Percentiles rank a stretch among this genome's conserved stretches.
Conservation (phyloP, 495 filamentous ascomycete species). For the Hypomontagnella monticulosa region DNA sequence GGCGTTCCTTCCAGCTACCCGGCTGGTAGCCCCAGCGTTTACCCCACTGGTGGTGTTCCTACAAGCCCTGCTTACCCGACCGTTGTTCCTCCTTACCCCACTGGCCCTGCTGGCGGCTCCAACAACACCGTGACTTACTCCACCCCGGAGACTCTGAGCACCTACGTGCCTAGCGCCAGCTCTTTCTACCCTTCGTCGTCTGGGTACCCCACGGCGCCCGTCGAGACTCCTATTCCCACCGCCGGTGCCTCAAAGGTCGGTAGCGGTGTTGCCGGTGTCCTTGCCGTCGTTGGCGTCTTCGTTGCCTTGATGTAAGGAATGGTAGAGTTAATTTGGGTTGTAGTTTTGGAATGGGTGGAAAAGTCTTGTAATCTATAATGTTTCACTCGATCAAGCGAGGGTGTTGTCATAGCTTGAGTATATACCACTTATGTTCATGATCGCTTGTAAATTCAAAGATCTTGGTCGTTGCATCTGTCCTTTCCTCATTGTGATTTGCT, state of each 20-base stretch:
- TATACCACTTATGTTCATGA: constrained; percentile 44
- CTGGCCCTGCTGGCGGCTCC: constrained; percentile 14
- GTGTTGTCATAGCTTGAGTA: constrained; percentile 35
- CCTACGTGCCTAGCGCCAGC: constrained; percentile 34
- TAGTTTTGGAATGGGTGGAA: constrained; percentile 9
- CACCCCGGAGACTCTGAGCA: constrained; percentile 23
- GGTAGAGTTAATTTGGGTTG: constrained; percentile 9
- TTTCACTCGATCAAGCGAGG: constrained; percentile 39
- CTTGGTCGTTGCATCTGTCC: constrained; percentile 22
- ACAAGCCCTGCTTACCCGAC: constrained; percentile 26
- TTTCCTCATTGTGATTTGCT: background rate
- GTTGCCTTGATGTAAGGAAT: constrained; percentile 36
- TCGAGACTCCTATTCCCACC: constrained; percentile 33
- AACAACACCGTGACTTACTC: constrained; percentile 23
- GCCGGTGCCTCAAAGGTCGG: constrained; percentile 43
- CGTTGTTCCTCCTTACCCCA: constrained; percentile 24
- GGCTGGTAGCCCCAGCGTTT: background rate
- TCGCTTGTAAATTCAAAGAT: constrained; percentile 36
- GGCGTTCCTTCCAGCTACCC: constrained; percentile 13
- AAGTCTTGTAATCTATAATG: constrained; percentile 40
- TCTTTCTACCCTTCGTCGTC: constrained; percentile 12
- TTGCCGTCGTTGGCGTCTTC: constrained; percentile 41
- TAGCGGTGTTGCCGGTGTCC: constrained; percentile 37
- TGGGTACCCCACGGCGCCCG: constrained; percentile 30
- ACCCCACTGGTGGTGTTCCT: background rate